Base-by-base conservation (phyloP, 2,329 filamentous ascomycete species). In the Allantophomopsis cytisporea region DNA sequence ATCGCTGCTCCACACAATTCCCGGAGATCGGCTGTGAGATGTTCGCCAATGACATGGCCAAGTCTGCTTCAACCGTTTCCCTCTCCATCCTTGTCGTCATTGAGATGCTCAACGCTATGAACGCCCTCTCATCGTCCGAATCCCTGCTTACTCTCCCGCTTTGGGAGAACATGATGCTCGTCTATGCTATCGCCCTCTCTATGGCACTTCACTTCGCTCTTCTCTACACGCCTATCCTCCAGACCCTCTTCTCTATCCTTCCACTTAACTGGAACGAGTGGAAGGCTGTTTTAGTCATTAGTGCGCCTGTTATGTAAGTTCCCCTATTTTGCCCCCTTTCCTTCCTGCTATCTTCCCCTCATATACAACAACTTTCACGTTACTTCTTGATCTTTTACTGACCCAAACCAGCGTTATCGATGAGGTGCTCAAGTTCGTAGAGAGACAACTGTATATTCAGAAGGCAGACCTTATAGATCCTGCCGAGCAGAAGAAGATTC, bases 31-130 rank as follows among this genome's bases (percentile, higher is more conserved):
- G 86, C 39, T 98, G 91, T 63, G 66, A 78, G 45, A 96, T 98
- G 73, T 98, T 98, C 65, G 65, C 71, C 47, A 81, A 94, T 55
- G 73, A 86, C 47, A 81, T 83, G 69, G 78, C 88, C 49, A 88
- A 89, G 62, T 76, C 88, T 5, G 91, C 87, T 2, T 94, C 87
- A 15, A 98, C 91, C 1, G 79, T 98, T 20, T 95, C 87, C 6
- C 72, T 98, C 44, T 94, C 85, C 3, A 83, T 83, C 53, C 72
- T 98, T 14, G 91, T 98, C 35, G 87, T 95, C 44, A 96, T 98
- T 55, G 91, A 98, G 66, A 98, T 98, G 91, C 75, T 98, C 58
- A 98, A 98, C 63, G 91, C 91, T 51, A 89, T 96, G 82, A 98
- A 98, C 57, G 91, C 89, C 1, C 73, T 98, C 23, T 95, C 87